Evolutionary conservation across 352 stramenopile species (phyloP).

Genomic region (Pythium vanterpoolii): DNA sequence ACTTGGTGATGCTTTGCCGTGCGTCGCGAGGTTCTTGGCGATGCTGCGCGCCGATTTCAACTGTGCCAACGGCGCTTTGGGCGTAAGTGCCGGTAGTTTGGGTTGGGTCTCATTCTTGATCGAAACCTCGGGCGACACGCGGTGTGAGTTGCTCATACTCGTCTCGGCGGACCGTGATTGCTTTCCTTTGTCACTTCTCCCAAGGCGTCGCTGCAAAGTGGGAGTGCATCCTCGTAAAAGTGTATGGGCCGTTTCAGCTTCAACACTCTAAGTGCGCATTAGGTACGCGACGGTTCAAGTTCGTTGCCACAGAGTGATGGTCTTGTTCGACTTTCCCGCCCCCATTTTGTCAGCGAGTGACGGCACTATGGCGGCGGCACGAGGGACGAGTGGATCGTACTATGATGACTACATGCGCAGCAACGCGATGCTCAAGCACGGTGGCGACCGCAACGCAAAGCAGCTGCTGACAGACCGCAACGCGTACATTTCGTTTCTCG

Average conservation of each 20-base stretch:
- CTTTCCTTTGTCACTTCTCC: neutral
- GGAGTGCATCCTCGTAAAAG: neutral
- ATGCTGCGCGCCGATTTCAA: constrained; percentile 33
- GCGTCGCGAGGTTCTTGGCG: constrained; percentile 14
- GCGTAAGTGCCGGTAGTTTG: constrained; percentile 43
- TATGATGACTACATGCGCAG: constrained; percentile 83
- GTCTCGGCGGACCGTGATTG: neutral
- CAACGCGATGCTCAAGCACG: constrained; percentile 68
- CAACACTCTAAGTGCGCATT: constrained; percentile 5
- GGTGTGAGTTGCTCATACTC: constrained; percentile 37
- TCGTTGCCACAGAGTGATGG: constrained; percentile 18
- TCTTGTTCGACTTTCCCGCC: constrained; percentile 2
- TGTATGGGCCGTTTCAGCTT: neutral
- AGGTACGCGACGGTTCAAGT: neutral
- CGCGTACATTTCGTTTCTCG: constrained; percentile 87
- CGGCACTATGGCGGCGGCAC: constrained; percentile 8
- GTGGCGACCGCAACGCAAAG: constrained; percentile 47
- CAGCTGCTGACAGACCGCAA: constrained; percentile 80
- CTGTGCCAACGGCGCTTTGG: constrained; percentile 53
- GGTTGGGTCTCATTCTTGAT: constrained; percentile 51
- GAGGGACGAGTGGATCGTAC: constrained; percentile 52
- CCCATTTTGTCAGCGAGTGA: neutral
- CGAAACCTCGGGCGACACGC: constrained; percentile 70
- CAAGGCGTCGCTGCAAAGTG: neutral
- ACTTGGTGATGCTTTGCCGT: neutral